A percentile compares a stretch with the other conserved stretches of the same genome.
These are phyloP conservation scores for Suillus subluteus DNA, from an alignment of 768 basidiomycete species.

Conservation along the genomic window DNA sequence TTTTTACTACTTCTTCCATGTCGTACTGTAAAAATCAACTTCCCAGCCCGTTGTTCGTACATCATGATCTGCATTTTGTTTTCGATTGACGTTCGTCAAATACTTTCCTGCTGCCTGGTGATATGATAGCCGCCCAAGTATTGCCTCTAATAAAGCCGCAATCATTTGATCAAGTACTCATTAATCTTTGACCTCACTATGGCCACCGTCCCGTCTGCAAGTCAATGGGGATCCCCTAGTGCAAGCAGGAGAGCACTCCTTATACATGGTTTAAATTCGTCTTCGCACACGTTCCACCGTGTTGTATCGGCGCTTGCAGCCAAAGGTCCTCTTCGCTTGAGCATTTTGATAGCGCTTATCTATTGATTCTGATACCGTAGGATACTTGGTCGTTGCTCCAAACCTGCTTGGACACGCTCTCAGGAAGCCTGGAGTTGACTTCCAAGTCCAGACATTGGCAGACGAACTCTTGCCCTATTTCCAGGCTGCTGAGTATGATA, in stretches of 20 bases:
- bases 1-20: background rate
- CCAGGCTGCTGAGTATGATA: constrained; percentile 4
- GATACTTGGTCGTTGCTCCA: constrained; percentile 27
- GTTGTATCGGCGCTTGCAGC: constrained; percentile 21
- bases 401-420: constrained; percentile 29
- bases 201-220: constrained; percentile 9
- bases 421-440: background rate
- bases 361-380: constrained; percentile 14
- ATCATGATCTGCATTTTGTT: background rate
- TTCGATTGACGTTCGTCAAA: background rate
- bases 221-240: constrained; percentile 23
- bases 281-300: constrained; percentile 21
- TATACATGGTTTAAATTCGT: constrained; percentile 22
- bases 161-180: background rate
- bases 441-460: constrained; percentile 2
- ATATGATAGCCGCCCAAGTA: background rate
- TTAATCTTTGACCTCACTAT: background rate
- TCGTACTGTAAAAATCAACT: background rate
- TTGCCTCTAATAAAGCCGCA: background rate
- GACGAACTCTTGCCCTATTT: constrained; percentile 6
- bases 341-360: background rate
- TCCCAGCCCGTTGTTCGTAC: background rate
- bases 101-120: background rate
- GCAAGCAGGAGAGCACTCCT: constrained; percentile 23
- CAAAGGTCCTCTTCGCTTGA: constrained; percentile 12